Base-by-base conservation (phyloP, 441 rosid species). In the Melastoma candidum region DNA sequence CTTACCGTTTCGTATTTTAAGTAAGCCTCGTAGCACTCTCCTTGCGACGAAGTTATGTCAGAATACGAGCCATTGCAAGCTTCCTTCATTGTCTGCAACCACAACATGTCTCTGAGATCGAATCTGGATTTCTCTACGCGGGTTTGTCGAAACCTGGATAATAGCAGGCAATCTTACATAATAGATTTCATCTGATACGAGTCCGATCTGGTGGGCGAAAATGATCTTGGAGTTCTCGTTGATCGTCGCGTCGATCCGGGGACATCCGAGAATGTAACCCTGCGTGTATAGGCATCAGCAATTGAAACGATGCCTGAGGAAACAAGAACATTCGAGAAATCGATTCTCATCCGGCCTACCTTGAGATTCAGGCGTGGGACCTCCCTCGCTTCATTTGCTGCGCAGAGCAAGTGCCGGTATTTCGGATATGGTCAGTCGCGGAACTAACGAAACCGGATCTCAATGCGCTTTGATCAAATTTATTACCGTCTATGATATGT, bases 121-220 rank as follows among this genome's bases (percentile, higher is more conserved):
- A 29, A 29, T 29, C 7, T 29, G 3, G 2, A 17, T 17, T 17
- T 17, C 22, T 17, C 22, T 17, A 17, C 22, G 22, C 22, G 22
- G 22, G 1, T 17, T 17, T 17, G 22, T 17, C 1, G 22, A 17
- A 17, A 17, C 22, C 22, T 29, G 3, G 69, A 60, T 63, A 63
- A 44, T 1, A 62, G 62, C 55, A 47, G 64, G 44, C 53, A 41
- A 41, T 13, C 7, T 51, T 64, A 60, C 73, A 56, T 69, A 51
- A 7, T 29, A 29, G 36, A 29, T 29, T 29, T 29, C 36, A 29
- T 29, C 36, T 7, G 36, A 29, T 29, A 29, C 7, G 36, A 29
- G 36, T 29, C 36, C 36, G 36, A 29, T 29, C 5, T 7, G 3
- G 36, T 29, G 36, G 7, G 36, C 3, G 7, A 29, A 29, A 3